Base-by-base conservation (phyloP, 306 rosid species). In the Dryas drummondii region DNA sequence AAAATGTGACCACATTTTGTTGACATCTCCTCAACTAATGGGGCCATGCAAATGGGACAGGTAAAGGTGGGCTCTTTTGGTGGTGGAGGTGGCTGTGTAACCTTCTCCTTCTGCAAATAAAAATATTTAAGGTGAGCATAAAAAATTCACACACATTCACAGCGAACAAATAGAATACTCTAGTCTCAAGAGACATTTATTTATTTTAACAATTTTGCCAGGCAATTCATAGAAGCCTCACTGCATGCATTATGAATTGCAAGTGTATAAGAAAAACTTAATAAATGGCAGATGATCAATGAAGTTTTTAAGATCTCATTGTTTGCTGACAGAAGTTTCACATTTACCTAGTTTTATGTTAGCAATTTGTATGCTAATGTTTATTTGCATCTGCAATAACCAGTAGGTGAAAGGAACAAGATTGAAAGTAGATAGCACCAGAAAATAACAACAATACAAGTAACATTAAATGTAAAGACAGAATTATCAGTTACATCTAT, bases 1-100 rank as follows among this genome's bases (percentile, higher is more conserved):
- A 94, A 94, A 62, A 94, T 94, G 82, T 94, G 98, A 67, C 98
- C 98, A 66, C 98, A 94, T 78, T 73, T 91, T 9, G 97, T 94
- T 1, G 97, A 83, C 81, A 83, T 85, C 73, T 90, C 96, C 74
- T 94, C 97, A 3, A 9, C 82, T 59, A 87, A 48, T 10, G 84
- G 85, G 3, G 73, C 75, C 93, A 87, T 84, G 55, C 97, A 94
- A 80, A 94, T 90, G 65, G 98, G 96, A 55, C 98, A 94, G 72
- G 14, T 86, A 73, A 94, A 87, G 9, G 81, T 85, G 42, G 91
- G 94, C 77, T 88, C 92, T 82, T 85, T 90, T 19, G 91, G 90
- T 44, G 96, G 96, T 32, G 79, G 77, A 5, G 90, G 80, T 6
- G 82, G 62, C 75, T 22, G 57, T 45, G 19, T 19, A 6, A 42